Percentiles rank a stretch among this genome's conserved stretches.
Conservation (phyloP, 148 eudicot species). For the Camellia japonica region DNA sequence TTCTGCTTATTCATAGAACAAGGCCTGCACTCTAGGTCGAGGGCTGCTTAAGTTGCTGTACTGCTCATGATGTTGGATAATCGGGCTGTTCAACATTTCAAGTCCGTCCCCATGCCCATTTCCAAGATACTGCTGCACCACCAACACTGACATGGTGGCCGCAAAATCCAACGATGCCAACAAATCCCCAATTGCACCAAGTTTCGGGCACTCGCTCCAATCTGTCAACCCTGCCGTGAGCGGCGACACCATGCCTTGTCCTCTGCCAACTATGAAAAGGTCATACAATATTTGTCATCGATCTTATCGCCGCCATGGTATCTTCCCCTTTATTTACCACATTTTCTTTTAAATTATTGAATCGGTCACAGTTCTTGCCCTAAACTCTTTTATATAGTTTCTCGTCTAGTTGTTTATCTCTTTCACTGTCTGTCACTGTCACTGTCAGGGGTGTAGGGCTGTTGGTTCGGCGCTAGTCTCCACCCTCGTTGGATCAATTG, state of each 20-base stretch:
- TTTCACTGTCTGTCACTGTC: constrained; percentile 52
- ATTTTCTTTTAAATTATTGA: constrained; percentile 45
- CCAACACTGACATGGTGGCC: constrained; percentile 56
- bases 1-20: constrained; percentile 9
- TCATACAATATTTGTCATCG: constrained; percentile 54
- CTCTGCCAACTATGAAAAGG: constrained; percentile 77
- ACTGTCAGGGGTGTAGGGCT: constrained; percentile 45
- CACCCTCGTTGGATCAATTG: constrained; percentile 16
- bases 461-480: constrained; percentile 31
- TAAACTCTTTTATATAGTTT: constrained; percentile 60
- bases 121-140: constrained; percentile 67
- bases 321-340: constrained; percentile 72
- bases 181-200: constrained; percentile 83
- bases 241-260: constrained; percentile 66
- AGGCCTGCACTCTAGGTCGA: constrained; percentile 7
- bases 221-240: constrained; percentile 87
- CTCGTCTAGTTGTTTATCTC: constrained; percentile 58
- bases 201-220: constrained; percentile 95
- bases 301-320: constrained; percentile 65
- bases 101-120: constrained; percentile 32
- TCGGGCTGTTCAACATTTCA: constrained; percentile 45
- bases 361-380: constrained; percentile 32
- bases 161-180: constrained; percentile 83
- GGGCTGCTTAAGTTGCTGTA: neutral
- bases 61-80: neutral